Evolutionary conservation across 176 grass and related monocot genomes (phyloP), one percentile per base, ranked within the genome.

Genomic region (Oryza nivara): DNA sequence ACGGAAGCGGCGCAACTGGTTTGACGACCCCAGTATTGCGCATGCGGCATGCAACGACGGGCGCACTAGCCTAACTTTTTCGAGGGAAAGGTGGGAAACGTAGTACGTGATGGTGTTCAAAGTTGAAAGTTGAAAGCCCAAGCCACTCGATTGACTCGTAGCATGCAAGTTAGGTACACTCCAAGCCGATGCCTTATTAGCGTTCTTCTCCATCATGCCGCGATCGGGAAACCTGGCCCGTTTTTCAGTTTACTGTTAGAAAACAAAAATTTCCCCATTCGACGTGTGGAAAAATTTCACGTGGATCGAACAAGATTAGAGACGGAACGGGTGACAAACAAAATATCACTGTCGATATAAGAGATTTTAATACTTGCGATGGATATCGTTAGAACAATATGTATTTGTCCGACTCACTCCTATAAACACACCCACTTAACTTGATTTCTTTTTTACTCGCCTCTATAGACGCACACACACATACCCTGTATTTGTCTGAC

Each of bases 91-190:
- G 72, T 34, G 65, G 54, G 54, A 16, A 1, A 68, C 36, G 36
- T 38, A 38, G 41, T n/a, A 68, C 36, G 22, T 30, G 28, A 6
- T 5, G 25, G 49, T 25, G 15, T 58, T 43, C 56, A 70, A 36
- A 4, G 8, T 32, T 41, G 30, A 70, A 36, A 4, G 8, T 32
- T 41, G 30, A 32, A 32, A 36, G 8, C 38, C 7, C 40, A 7
- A 38, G 12, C 34, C 25, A 76, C 73, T 88, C 61, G 47, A 48
- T 84, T 88, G 87, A 84, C 81, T 35, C 87, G 87, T 84, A 56
- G 46, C 67, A 68, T 74, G 3, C n/a, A 84, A 74, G 87, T 66
- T 56, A 26, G 41, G 56, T 69, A 22, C 61, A 65, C 32, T 80
- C 61, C 85, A 86, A 64, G 65, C 41, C 19, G 35, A 6, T 0